A percentile compares a stretch with the other conserved stretches of the same genome.
phyloP scores from a whole-genome alignment of 176 grass and related monocot species.

The Raddia distichophylla region DNA sequence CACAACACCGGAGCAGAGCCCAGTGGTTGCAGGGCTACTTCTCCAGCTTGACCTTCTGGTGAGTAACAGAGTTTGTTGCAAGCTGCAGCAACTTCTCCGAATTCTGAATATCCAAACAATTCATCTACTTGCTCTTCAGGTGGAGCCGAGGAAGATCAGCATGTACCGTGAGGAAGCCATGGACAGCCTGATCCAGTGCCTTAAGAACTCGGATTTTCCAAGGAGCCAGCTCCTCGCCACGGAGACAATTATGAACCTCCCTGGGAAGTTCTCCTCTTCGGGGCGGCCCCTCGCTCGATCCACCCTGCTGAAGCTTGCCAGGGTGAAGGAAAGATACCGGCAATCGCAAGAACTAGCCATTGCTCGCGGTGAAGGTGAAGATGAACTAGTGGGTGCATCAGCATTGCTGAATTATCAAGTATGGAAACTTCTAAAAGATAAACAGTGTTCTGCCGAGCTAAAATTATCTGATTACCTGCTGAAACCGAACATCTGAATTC shows the following conservation, averaged over 20 bases:
- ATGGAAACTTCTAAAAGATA: background rate
- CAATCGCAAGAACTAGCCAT: slow-evolving; percentile 48
- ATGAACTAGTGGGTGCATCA: slow-evolving; percentile 35
- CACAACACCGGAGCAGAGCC: slow-evolving; percentile 51
- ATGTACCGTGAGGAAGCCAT: slow-evolving; percentile 72
- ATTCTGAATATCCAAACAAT: background rate
- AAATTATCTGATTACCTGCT: no score
- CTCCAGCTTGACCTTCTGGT: slow-evolving; percentile 81
- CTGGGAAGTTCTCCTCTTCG: slow-evolving; percentile 69
- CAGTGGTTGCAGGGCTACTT: slow-evolving; percentile 58
- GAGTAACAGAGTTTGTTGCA: background rate
- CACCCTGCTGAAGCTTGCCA: slow-evolving; percentile 55
- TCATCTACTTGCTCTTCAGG: slow-evolving; percentile 4
- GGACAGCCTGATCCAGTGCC: slow-evolving; percentile 54
- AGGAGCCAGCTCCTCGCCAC: slow-evolving; percentile 64
- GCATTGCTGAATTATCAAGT: background rate
- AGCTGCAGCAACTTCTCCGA: background rate
- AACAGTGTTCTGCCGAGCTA: no score
- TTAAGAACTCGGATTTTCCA: slow-evolving; percentile 58
- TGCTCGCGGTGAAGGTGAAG: slow-evolving; percentile 41
- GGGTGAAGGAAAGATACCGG: slow-evolving; percentile 57
- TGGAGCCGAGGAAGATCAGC: slow-evolving; percentile 75
- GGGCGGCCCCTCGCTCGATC: slow-evolving; percentile 61
- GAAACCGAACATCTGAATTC: background rate
- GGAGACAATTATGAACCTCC: slow-evolving; percentile 63